Percentiles rank a stretch among this genome's conserved stretches.
Conservation (phyloP, 2,329 filamentous ascomycete species). For the Monosporascus sp. region DNA sequence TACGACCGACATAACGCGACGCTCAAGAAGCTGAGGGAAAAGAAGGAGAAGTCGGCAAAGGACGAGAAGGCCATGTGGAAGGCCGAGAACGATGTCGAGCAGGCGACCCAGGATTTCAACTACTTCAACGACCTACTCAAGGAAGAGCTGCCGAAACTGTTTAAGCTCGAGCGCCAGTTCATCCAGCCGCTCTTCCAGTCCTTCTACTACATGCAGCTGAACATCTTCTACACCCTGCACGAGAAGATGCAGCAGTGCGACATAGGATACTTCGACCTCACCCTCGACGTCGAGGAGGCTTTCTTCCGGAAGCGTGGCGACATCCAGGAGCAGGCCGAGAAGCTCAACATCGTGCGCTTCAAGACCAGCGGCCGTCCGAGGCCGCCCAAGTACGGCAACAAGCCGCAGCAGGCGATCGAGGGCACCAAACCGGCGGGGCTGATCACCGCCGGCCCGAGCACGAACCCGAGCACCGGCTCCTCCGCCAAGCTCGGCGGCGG, state of each 20-base stretch:
- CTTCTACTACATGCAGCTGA: slow-evolving; percentile 99
- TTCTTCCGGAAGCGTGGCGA: slow-evolving; percentile 87
- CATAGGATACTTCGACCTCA: slow-evolving; percentile 95
- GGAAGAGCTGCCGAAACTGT: slow-evolving; percentile 89
- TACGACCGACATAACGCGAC: slow-evolving; percentile 81
- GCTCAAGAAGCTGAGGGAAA: slow-evolving; percentile 93
- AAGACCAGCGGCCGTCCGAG: slow-evolving; percentile 74
- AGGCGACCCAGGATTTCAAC: slow-evolving; percentile 91
- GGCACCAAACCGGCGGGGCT: slow-evolving; percentile 32
- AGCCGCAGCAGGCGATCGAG: slow-evolving; percentile 32
- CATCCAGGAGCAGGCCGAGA: slow-evolving; percentile 79
- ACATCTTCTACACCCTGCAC: slow-evolving; percentile 97
- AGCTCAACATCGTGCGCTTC: slow-evolving; percentile 81
- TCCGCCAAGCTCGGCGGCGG: neutral
- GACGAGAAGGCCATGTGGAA: slow-evolving; percentile 98
- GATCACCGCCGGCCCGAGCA: slow-evolving; percentile 42
- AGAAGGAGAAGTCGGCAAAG: slow-evolving; percentile 93
- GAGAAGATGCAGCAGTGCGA: slow-evolving; percentile 97
- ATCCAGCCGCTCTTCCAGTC: slow-evolving; percentile 96
- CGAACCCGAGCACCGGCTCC: neutral
- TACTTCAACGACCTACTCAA: slow-evolving; percentile 98
- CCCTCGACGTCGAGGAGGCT: slow-evolving; percentile 83
- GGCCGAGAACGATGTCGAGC: slow-evolving; percentile 85
- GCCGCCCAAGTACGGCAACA: slow-evolving; percentile 55
- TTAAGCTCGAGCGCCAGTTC: slow-evolving; percentile 84